These are phyloP conservation scores for Ceratorhiza oryzae-sativae DNA, from an alignment of 1,284 basidiomycete genomes.

Conservation along the genomic window DNA sequence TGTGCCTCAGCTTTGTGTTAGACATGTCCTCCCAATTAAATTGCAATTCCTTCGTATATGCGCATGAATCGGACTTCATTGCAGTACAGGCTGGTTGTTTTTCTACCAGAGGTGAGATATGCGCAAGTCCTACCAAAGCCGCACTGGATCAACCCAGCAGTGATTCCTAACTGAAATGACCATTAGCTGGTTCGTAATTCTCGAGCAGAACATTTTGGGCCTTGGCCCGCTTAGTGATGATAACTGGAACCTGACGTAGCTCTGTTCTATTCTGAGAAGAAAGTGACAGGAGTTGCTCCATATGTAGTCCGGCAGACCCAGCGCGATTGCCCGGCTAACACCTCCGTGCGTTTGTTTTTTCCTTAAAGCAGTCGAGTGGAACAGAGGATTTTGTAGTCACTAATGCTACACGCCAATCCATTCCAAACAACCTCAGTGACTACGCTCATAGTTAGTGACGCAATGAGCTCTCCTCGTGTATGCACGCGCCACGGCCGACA, in stretches of 20 bases:
- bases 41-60: not conserved
- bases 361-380: not conserved
- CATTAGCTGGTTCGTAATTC: no score
- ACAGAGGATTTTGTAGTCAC: not conserved
- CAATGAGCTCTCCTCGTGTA: not conserved
- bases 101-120: no score
- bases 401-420: not conserved
- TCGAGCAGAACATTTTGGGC: no score
- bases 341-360: not conserved
- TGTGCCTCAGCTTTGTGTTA: not conserved
- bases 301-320: not conserved
- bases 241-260: no score
- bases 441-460: not conserved
- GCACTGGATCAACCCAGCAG: no score
- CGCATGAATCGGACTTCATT: constrained; percentile 8
- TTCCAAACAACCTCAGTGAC: no score
- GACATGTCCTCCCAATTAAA: not conserved
- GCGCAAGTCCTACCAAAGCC: no score
- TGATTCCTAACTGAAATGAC: no score
- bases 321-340: not conserved
- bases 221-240: no score
- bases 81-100: no score
- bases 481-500: constrained; percentile 18
- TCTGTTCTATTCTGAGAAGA: no score
- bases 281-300: not conserved